phyloP scores from a whole-genome alignment of 2,329 filamentous ascomycete species.

The Aspergillus felis region DNA sequence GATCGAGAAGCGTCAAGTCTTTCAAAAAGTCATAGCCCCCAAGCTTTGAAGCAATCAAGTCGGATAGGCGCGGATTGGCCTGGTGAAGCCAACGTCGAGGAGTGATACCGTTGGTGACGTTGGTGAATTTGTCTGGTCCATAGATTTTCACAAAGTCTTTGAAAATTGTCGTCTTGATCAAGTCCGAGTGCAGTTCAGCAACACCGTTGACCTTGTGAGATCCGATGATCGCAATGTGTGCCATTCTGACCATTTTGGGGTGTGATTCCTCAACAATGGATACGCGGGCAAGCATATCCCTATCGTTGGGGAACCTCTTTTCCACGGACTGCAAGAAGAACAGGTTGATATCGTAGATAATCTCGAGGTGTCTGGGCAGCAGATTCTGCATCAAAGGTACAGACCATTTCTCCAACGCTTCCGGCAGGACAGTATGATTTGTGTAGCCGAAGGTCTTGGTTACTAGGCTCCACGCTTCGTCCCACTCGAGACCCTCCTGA shows the following conservation, averaged over 20 bases:
- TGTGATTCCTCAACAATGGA: slow-evolving; percentile 97
- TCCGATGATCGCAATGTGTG: slow-evolving; percentile 87
- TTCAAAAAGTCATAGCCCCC: slow-evolving; percentile 82
- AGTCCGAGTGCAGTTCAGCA: slow-evolving; percentile 92
- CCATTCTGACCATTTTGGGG: slow-evolving; percentile 98
- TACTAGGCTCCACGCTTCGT: slow-evolving; percentile 82
- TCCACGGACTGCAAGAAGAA: slow-evolving; percentile 90
- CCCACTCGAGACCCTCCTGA: slow-evolving; percentile 86
- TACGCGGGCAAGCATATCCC: slow-evolving; percentile 79
- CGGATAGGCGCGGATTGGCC: slow-evolving; percentile 87
- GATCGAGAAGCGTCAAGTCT: slow-evolving; percentile 80
- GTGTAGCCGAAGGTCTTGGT: slow-evolving; percentile 86
- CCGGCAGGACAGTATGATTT: slow-evolving; percentile 95
- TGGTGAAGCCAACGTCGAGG: slow-evolving; percentile 96
- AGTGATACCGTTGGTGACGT: slow-evolving; percentile 97
- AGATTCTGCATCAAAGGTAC: slow-evolving; percentile 89
- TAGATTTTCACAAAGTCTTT: slow-evolving; percentile 97
- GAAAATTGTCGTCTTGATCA: slow-evolving; percentile 99
- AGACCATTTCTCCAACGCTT: slow-evolving; percentile 97
- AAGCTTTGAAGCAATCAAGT: slow-evolving; percentile 85
- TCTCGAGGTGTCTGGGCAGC: slow-evolving; percentile 88
- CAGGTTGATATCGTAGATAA: slow-evolving; percentile 97
- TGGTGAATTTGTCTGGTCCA: slow-evolving; percentile 95
- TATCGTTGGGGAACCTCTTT: slow-evolving; percentile 82
- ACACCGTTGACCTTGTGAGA: slow-evolving; percentile 99